These are phyloP conservation scores for Penicillium sp. DNA, from an alignment of 2,329 filamentous ascomycete genomes.

Conservation along the genomic window DNA sequence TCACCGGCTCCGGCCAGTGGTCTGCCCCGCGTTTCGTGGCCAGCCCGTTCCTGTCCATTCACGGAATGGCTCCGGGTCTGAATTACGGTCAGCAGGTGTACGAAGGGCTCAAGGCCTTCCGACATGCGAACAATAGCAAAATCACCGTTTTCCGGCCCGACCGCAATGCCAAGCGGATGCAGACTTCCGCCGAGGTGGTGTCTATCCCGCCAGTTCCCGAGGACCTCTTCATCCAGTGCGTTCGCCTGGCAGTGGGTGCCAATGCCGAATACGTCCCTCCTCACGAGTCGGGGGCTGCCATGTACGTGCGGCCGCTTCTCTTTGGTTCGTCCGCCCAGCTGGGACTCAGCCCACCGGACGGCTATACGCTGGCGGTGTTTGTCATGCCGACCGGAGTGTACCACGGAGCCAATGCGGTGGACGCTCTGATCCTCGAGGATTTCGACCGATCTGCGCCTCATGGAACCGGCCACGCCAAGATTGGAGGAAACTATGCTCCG, in stretches of 20 bases:
- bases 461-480: conserved; percentile 86
- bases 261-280: conserved; percentile 93
- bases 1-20: conserved; percentile 71
- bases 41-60: conserved; percentile 81
- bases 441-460: conserved; percentile 93
- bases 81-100: conserved; percentile 99
- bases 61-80: conserved; percentile 90
- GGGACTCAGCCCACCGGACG: conserved; percentile 80
- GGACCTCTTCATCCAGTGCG: conserved; percentile 71
- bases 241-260: conserved; percentile 75
- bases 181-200: conserved; percentile 78
- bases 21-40: conserved; percentile 72
- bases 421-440: conserved; percentile 81
- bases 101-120: conserved; percentile 97
- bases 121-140: conserved; percentile 55
- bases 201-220: conserved; percentile 79
- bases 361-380: conserved; percentile 88
- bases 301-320: conserved; percentile 88
- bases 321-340: conserved; percentile 87
- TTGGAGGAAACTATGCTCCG: conserved; percentile 94
- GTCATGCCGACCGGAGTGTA: conserved; percentile 92
- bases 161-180: conserved; percentile 80
- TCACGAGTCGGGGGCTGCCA: conserved; percentile 79
- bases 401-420: conserved; percentile 85
- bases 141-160: conserved; percentile 87